These are phyloP conservation scores for Leccinum ochraceum DNA, from an alignment of 768 basidiomycete genomes.

Conservation along the genomic window DNA sequence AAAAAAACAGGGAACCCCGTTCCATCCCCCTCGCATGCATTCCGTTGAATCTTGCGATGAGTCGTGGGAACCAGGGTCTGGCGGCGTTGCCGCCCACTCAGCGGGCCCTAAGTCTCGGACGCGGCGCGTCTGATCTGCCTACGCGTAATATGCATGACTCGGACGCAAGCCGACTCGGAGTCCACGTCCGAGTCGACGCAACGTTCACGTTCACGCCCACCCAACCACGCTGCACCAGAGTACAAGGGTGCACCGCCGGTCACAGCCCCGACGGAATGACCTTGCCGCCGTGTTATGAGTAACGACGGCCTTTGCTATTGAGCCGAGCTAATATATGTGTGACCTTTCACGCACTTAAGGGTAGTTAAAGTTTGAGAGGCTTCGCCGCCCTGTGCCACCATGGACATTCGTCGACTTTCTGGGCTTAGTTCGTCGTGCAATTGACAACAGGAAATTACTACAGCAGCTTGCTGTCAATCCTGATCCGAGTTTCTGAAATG, in stretches of 20 bases:
- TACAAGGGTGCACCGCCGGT: slow-evolving; percentile 14
- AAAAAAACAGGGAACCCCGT: neutral
- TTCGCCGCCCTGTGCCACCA: neutral
- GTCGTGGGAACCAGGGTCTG: slow-evolving; percentile 1
- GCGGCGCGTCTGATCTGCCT: neutral
- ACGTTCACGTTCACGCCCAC: too few relatives aligned
- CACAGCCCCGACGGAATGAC: slow-evolving; percentile 18
- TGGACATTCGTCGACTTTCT: neutral
- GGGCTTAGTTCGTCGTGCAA: neutral
- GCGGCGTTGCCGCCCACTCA: neutral
- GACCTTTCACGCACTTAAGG: neutral
- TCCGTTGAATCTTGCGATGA: neutral
- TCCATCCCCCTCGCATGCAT: neutral
- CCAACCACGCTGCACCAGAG: slow-evolving; percentile 1
- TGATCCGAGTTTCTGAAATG: neutral
- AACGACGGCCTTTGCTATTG: neutral
- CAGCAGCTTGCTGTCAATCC: slow-evolving; percentile 5
- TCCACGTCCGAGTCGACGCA: neutral
- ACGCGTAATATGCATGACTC: neutral
- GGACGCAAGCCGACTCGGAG: neutral
- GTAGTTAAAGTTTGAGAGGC: neutral
- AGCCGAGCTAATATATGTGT: neutral
- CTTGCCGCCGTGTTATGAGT: neutral
- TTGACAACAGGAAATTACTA: neutral
- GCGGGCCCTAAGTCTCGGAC: too few relatives aligned